phyloP scores from a whole-genome alignment of 2,329 filamentous ascomycete genomes.

The Ramichloridium luteum region DNA sequence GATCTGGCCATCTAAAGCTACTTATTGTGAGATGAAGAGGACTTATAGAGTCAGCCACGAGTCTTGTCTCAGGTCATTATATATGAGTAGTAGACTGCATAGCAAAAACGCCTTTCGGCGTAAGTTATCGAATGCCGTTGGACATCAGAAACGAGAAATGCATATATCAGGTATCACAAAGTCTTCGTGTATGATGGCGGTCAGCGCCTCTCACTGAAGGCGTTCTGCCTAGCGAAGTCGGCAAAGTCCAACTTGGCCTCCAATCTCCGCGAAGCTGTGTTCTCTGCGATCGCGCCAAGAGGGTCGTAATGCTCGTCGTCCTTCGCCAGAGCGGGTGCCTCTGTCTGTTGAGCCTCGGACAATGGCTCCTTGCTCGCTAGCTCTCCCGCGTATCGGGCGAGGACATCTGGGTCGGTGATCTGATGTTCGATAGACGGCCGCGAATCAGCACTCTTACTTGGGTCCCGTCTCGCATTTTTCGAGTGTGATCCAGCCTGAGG shows the following conservation, averaged over 20 bases:
- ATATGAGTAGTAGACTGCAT: no score
- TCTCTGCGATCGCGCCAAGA: constrained; percentile 6
- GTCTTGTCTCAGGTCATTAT: no score
- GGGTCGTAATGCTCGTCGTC: constrained; percentile 7
- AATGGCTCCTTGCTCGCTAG: background rate
- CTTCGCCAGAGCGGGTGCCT: constrained; percentile 2
- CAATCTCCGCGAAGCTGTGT: constrained; percentile 2
- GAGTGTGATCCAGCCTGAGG: no score
- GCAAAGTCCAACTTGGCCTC: constrained; percentile 8
- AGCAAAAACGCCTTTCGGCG: no score
- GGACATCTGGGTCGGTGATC: constrained; percentile 7
- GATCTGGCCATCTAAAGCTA: no score
- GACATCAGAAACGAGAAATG: no score
- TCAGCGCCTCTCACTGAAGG: constrained; percentile 13
- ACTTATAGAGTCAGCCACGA: no score
- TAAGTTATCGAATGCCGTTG: no score
- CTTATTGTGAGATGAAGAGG: no score
- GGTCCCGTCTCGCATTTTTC: background rate
- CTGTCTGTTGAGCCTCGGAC: background rate
- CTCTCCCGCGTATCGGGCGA: constrained; percentile 3
- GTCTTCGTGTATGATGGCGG: no score
- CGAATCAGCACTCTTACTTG: constrained; percentile 1
- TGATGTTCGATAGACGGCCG: constrained; percentile 8
- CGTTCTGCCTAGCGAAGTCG: constrained; percentile 12
- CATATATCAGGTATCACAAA: no score